Conservation (phyloP, 2,329 filamentous ascomycete species). For the Polytolypa hystricis region DNA sequence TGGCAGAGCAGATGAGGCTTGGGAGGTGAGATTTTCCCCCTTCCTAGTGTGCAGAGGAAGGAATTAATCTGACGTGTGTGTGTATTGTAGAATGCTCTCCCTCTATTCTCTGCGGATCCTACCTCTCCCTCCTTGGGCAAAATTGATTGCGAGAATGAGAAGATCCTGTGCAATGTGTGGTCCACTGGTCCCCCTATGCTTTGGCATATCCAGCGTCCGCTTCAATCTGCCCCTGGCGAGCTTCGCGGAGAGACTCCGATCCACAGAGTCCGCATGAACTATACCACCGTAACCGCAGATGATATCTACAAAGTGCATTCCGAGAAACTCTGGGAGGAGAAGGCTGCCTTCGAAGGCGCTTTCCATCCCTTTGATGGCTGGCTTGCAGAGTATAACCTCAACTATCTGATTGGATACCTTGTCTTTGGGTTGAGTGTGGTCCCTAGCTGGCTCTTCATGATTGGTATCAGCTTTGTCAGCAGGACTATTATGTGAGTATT, state of each 20-base stretch:
- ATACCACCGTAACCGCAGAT: conserved; percentile 44
- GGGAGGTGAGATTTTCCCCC: conserved; percentile 29
- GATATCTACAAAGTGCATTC: conserved; percentile 47
- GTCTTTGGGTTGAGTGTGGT: conserved; percentile 47
- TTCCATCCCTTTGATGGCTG: conserved; percentile 52
- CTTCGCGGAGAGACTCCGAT: conserved; percentile 43
- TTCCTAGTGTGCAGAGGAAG: neutral
- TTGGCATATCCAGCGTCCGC: conserved; percentile 47
- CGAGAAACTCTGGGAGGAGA: conserved; percentile 45
- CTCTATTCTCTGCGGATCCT: conserved; percentile 42
- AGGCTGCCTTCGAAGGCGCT: conserved; percentile 43
- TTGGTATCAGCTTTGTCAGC: conserved; percentile 50
- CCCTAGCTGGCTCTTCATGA: conserved; percentile 55
- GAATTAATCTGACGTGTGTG: neutral
- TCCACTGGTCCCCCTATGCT: conserved; percentile 45
- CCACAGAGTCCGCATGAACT: conserved; percentile 45
- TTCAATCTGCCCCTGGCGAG: conserved; percentile 38
- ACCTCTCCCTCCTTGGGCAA: conserved; percentile 46
- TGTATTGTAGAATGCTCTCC: conserved; percentile 37
- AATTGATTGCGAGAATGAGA: conserved; percentile 49
- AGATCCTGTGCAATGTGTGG: conserved; percentile 51
- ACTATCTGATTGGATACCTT: conserved; percentile 44
- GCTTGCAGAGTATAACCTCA: conserved; percentile 43
- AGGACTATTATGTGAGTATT: conserved; percentile 49
- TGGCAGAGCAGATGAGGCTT: conserved; percentile 41